A percentile compares a stretch with the other conserved stretches of the same genome.
Conservation (phyloP, 768 basidiomycete species). For the Suillus subalutaceus region DNA sequence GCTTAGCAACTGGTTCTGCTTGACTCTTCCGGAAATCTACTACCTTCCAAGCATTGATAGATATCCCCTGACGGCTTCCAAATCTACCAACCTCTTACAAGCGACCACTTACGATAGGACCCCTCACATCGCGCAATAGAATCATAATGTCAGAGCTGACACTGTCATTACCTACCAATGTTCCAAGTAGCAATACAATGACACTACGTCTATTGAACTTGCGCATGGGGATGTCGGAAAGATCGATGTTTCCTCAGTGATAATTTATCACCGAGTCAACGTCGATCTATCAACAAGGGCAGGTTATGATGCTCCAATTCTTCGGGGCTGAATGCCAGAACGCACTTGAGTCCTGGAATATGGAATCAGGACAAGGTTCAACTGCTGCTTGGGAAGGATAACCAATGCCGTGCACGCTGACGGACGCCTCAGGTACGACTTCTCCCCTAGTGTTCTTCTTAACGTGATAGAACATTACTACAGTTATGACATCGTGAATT, state of each 20-base stretch:
- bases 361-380: slow-evolving; percentile 46
- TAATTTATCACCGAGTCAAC: slow-evolving; percentile 39
- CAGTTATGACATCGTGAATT: slow-evolving; percentile 43
- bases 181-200: slow-evolving; percentile 24
- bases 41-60: slow-evolving; percentile 5
- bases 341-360: slow-evolving; percentile 43
- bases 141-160: slow-evolving; percentile 41
- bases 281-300: slow-evolving; percentile 47
- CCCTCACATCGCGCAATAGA: slow-evolving; percentile 40
- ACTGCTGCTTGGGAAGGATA: slow-evolving; percentile 45
- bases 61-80: not conserved
- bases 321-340: slow-evolving; percentile 46
- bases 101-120: slow-evolving; percentile 34
- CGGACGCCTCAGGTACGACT: slow-evolving; percentile 43
- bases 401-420: slow-evolving; percentile 49
- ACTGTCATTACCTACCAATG: slow-evolving; percentile 24
- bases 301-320: slow-evolving; percentile 6
- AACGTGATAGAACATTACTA: not conserved
- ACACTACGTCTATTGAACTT: no score
- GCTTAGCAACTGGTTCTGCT: not conserved
- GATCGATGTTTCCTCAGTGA: no score
- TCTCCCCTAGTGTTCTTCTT: not conserved
- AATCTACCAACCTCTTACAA: slow-evolving; percentile 28
- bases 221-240: slow-evolving; percentile 37
- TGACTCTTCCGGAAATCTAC: not conserved